Conservation (phyloP, 805 yeast species). For the Priceomyces fermenticarens region DNA sequence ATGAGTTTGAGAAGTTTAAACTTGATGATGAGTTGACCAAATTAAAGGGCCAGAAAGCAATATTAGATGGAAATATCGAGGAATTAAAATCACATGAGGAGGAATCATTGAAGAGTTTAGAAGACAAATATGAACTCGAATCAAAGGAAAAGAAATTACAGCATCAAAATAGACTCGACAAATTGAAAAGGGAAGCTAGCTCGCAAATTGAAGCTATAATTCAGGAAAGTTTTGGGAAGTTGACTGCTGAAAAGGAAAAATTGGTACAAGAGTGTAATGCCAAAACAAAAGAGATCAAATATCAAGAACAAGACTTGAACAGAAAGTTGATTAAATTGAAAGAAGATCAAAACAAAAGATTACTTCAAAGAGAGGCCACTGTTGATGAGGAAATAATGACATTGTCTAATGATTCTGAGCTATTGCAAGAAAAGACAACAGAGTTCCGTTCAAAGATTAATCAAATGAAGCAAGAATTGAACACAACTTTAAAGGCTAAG, state of each 20-base stretch:
- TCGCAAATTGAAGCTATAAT: conserved; percentile 38
- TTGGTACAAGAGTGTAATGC: conserved; percentile 12
- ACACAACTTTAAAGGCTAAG: conserved; percentile 1
- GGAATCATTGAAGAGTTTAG: conserved; percentile 19
- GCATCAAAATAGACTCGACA: conserved; percentile 18
- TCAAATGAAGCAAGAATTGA: conserved; percentile 5
- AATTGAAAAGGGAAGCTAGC: conserved; percentile 24
- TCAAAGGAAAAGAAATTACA: conserved; percentile 18
- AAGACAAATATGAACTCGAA: conserved; percentile 20
- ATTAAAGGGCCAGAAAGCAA: conserved; percentile 34
- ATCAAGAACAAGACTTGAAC: conserved; percentile 17
- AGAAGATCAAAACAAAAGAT: conserved; percentile 21
- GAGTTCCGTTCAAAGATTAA: conserved; percentile 6
- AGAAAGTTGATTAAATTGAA: conserved; percentile 20
- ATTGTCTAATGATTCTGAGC: conserved; percentile 9
- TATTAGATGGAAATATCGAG: conserved; percentile 31
- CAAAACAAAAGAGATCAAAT: conserved; percentile 12
- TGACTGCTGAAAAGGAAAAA: conserved; percentile 24
- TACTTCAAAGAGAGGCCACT: conserved; percentile 10
- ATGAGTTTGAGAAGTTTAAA: conserved; percentile 34
- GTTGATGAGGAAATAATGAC: conserved; percentile 14
- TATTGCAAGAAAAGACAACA: conserved; percentile 5
- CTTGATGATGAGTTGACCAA: conserved; percentile 32
- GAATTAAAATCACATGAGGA: conserved; percentile 22
- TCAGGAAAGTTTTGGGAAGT: conserved; percentile 26